These are phyloP conservation scores for Cardamine occulta DNA, from an alignment of 345 rosid species.

Conservation along the genomic window DNA sequence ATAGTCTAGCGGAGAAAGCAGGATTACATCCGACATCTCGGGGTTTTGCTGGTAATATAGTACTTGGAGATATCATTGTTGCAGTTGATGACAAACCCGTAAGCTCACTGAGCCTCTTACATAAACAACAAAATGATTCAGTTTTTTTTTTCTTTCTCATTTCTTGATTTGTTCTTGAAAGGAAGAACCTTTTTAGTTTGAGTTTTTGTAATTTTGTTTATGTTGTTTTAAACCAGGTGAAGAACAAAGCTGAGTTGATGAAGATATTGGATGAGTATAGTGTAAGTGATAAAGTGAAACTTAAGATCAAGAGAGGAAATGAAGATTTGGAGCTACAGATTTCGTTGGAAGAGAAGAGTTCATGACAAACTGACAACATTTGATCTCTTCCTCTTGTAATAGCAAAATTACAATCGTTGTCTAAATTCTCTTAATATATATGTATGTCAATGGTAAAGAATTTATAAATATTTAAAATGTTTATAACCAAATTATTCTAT, in stretches of 20 bases:
- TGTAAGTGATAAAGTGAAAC: conserved; percentile 68
- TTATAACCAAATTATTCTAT: background rate
- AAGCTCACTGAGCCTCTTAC: conserved; percentile 36
- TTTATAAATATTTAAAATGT: background rate
- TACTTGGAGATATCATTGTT: conserved; percentile 84
- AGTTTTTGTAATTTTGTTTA: background rate
- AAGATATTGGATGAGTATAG: conserved; percentile 79
- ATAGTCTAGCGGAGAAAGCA: conserved; percentile 74
- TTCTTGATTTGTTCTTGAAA: conserved; percentile 12
- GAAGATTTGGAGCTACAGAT: conserved; percentile 67
- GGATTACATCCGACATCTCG: conserved; percentile 78
- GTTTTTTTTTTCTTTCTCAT: background rate
- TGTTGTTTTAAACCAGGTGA: conserved; percentile 57
- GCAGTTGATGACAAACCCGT: conserved; percentile 75
- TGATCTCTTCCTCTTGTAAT: background rate
- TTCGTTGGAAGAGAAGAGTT: conserved; percentile 68
- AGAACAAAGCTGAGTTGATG: conserved; percentile 74
- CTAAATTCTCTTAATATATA: background rate
- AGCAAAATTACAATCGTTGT: conserved; percentile 10
- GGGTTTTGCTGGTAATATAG: conserved; percentile 86
- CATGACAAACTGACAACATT: conserved; percentile 36
- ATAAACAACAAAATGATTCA: background rate
- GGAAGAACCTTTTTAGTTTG: background rate
- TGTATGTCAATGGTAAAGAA: background rate
- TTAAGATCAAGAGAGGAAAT: conserved; percentile 72